Base-by-base conservation (phyloP, 2,329 filamentous ascomycete genomes). In the Trichoderma brevicompactum region DNA sequence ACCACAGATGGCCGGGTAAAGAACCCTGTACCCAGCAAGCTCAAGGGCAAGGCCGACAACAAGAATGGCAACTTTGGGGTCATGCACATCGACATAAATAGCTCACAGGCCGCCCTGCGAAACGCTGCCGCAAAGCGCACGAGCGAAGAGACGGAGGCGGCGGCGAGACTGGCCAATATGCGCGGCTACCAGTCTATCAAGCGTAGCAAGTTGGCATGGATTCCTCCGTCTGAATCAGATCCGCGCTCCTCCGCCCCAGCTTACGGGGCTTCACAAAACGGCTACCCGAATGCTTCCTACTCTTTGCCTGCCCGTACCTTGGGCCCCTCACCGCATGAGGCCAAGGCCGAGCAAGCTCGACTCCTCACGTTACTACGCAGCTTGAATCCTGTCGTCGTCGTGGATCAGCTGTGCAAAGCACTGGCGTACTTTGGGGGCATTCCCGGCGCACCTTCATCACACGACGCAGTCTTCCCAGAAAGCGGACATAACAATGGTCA, bases 341-440 rank as follows among this genome's bases (percentile, higher is more conserved):
- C 80, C 36, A 89, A 87, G 72, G 70, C 79, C 10, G 85, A 89
- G 70, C 87, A 89, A 71, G 83, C 84, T 66, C 82, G 87, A 36
- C 76, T 89, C 2, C 76, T 89, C 52, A 84, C 82, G 5, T 76
- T 89, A 12, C 74, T 89, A 19, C 81, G 83, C 54, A 83, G 80
- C 48, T 75, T 89, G 10, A 80, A 85, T 68, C 86, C 87, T 9
- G 70, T 80, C 8, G 77, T 80, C 3, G 84, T 89, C 0, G 86
- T 88, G 19, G 85, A 89, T 66, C 86, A 87, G 70, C 77, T 89
- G 40, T 88, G 85, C 71, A 88, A 83, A 69, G 87, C 85, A 2
- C 72, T 89, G 62, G 81, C 83, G n/a, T 88, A 86, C 69, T 89
- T 89, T 74, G 87, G 87, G 7, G 85, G 86, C 32, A 81, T 85